phyloP scores from a whole-genome alignment of 352 stramenopile genomes.

The Phytophthora chlamydospora region DNA sequence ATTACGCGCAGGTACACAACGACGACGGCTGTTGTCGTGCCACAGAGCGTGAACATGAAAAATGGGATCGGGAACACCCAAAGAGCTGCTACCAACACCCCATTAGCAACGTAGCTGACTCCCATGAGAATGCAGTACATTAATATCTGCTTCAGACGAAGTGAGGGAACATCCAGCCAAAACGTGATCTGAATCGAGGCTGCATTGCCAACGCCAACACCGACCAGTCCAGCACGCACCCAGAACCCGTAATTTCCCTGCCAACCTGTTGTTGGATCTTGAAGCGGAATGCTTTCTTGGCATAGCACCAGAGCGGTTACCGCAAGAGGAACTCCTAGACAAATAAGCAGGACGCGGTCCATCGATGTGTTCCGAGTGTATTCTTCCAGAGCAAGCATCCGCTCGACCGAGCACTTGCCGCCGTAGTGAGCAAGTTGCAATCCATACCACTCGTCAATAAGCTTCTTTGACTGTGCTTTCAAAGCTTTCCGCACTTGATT shows the following conservation, averaged over 20 bases:
- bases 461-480: neutral
- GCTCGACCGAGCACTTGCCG: conserved; percentile 31
- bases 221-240: conserved; percentile 20
- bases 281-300: conserved; percentile 28
- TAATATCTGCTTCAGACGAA: conserved; percentile 15
- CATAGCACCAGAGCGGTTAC: conserved; percentile 19
- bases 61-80: conserved; percentile 34
- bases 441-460: conserved; percentile 9
- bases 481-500: neutral
- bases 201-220: conserved; percentile 15
- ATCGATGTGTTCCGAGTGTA: conserved; percentile 21
- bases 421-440: conserved; percentile 23
- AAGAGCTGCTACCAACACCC: conserved; percentile 12
- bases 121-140: conserved; percentile 13
- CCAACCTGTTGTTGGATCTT: conserved; percentile 26
- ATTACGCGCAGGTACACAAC: conserved; percentile 17
- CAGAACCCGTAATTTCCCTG: conserved; percentile 29
- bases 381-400: conserved; percentile 33
- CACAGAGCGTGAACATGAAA: conserved; percentile 21
- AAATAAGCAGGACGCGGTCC: conserved; percentile 17
- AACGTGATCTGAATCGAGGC: conserved; percentile 15
- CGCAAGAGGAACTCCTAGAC: conserved; percentile 11
- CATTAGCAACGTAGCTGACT: conserved; percentile 12
- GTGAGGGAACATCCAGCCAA: conserved; percentile 20
- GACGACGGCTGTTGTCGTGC: conserved; percentile 11